Conservation (phyloP, 1,139 yeast genomes). For the Magnusiomyces sp. region DNA sequence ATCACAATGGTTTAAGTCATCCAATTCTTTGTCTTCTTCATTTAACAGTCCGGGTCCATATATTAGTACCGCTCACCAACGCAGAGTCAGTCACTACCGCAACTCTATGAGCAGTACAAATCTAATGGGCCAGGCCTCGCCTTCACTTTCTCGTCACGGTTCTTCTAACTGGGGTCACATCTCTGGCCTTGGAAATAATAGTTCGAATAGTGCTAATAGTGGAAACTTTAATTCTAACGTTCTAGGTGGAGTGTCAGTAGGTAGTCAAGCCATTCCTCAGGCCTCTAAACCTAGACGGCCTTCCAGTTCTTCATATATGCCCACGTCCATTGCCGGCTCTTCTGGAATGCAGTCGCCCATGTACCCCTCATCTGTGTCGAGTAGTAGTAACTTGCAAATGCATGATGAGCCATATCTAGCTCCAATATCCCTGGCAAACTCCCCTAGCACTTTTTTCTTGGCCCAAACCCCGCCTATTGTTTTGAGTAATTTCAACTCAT, state of each 20-base stretch:
- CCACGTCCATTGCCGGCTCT: slow-evolving; percentile 6
- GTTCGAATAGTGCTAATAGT: neutral
- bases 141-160: slow-evolving; percentile 10
- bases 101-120: slow-evolving; percentile 4
- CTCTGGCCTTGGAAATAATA: neutral
- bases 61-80: slow-evolving; percentile 14
- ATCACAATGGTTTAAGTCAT: slow-evolving; percentile 7
- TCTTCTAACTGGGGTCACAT: slow-evolving; percentile 7
- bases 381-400: slow-evolving; percentile 6
- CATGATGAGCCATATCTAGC: slow-evolving; percentile 14
- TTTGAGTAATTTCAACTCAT: neutral
- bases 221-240: too few relatives aligned
- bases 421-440: slow-evolving; percentile 13
- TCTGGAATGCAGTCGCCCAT: slow-evolving; percentile 6
- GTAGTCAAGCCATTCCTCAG: slow-evolving; percentile 8
- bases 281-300: slow-evolving; percentile 2
- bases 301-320: slow-evolving; percentile 2
- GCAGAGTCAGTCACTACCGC: slow-evolving; percentile 15
- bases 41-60: slow-evolving; percentile 12
- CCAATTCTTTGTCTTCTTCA: slow-evolving; percentile 6
- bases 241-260: neutral
- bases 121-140: neutral
- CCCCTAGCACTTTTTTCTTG: slow-evolving; percentile 13
- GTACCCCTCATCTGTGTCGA: slow-evolving; percentile 3
- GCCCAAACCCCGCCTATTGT: slow-evolving; percentile 13